Evolutionary conservation across 1,284 basidiomycete species (phyloP), one percentile per base, ranked within the genome.

Genomic region (Retiboletus fuscus): DNA sequence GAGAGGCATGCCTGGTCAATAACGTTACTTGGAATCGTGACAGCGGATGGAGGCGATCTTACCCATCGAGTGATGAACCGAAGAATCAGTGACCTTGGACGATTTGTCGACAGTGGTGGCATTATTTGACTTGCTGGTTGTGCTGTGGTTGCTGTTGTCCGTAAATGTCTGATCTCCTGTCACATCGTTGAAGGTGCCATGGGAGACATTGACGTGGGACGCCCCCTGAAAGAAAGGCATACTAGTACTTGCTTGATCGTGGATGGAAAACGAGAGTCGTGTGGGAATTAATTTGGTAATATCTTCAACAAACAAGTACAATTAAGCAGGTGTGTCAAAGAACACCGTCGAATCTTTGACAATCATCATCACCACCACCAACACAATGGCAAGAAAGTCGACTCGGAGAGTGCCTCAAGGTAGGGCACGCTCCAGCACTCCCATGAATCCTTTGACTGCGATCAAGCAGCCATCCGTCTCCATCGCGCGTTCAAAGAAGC

Each of bases 211-310:
- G 53, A 78, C 72, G 28, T 55, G 62, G 1, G 69, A 64, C 30
- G 77, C 76, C 7, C 76, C 76, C 26, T 80, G 77, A 41, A 78
- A 78, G 74, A 78, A 78, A 6, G 77, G 79, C 77, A 77, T 74
- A n/a, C n/a, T n/a, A 41, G 16, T 53, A 12, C 4, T 61, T 46
- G 61, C 34, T 58, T 69, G 62, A 55, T 39, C 8, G 26, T 28
- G 2, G n/a, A 28, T 39, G 61, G 20, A 26, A 30, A 15, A 41
- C 41, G 60, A 62, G 60, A 34, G 51, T 11, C 26, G 61, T 64
- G 67, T 74, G 70, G 66, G 67, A 69, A 65, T 34, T 4, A 28
- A 2, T 66, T 51, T 30, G 20, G 39, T 47, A 49, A 28, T 62
- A 41, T 15, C 24, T 20, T 1, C 24, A 12, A 49, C 11, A 68